phyloP scores from a whole-genome alignment of 2,329 filamentous ascomycete genomes.

The Hymenoscyphus fructigenus region DNA sequence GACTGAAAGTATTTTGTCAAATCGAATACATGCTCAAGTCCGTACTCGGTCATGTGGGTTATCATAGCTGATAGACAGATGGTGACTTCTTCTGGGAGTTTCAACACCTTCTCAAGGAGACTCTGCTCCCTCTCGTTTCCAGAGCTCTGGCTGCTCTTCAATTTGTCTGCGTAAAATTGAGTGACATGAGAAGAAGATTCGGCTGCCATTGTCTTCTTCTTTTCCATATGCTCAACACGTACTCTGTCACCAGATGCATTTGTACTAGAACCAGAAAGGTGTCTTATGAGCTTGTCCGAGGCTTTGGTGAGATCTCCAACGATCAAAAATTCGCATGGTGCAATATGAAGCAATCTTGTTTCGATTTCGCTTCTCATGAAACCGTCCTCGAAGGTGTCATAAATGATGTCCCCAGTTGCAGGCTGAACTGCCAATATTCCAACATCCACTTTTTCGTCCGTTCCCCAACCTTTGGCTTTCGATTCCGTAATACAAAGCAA shows the following conservation, averaged over 20 bases:
- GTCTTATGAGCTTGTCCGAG: slow-evolving; percentile 87
- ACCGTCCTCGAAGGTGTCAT: slow-evolving; percentile 93
- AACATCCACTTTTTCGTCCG: slow-evolving; percentile 90
- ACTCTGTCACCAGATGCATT: slow-evolving; percentile 92
- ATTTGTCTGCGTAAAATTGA: slow-evolving; percentile 85
- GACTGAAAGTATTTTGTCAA: slow-evolving; percentile 96
- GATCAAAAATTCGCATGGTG: slow-evolving; percentile 91
- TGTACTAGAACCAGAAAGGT: slow-evolving; percentile 83
- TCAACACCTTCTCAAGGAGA: slow-evolving; percentile 82
- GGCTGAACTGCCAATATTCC: slow-evolving; percentile 94
- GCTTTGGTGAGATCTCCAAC: slow-evolving; percentile 87
- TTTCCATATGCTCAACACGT: slow-evolving; percentile 76
- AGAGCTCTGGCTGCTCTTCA: slow-evolving; percentile 58
- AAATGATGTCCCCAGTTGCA: slow-evolving; percentile 91
- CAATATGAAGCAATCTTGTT: slow-evolving; percentile 90
- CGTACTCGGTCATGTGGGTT: slow-evolving; percentile 85
- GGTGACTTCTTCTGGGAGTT: slow-evolving; percentile 80
- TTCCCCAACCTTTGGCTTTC: slow-evolving; percentile 74
- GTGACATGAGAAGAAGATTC: slow-evolving; percentile 88
- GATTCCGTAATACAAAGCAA: slow-evolving; percentile 88
- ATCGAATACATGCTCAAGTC: slow-evolving; percentile 91
- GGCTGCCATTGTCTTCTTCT: slow-evolving; percentile 76
- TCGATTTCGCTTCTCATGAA: slow-evolving; percentile 98
- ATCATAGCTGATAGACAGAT: slow-evolving; percentile 97
- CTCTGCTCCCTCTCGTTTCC: slow-evolving; percentile 57